phyloP scores from a whole-genome alignment of 2,329 filamentous ascomycete genomes.

The Clonostachys chloroleuca region DNA sequence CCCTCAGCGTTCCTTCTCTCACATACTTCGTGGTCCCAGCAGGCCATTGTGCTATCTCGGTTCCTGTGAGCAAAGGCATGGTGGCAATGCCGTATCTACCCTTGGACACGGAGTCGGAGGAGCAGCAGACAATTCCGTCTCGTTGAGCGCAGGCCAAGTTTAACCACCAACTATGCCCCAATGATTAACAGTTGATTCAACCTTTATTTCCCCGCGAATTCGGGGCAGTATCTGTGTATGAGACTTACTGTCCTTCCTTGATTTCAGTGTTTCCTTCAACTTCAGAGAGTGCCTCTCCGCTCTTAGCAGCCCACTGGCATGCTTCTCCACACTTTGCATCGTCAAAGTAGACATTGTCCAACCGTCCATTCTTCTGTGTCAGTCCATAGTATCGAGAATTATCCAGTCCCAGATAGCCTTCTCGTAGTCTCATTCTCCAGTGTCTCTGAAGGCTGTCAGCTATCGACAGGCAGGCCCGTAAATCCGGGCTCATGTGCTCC shows the following conservation, averaged over 20 bases:
- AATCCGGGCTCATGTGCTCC: conserved; percentile 16
- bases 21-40: conserved; percentile 33
- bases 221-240: neutral
- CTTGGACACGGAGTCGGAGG: conserved; percentile 37
- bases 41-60: conserved; percentile 33
- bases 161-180: conserved; percentile 48
- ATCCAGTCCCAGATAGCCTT: conserved; percentile 40
- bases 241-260: conserved; percentile 43
- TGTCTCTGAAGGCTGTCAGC: conserved; percentile 31
- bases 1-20: conserved; percentile 31
- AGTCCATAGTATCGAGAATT: conserved; percentile 31
- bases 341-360: conserved; percentile 35
- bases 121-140: conserved; percentile 46
- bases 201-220: neutral
- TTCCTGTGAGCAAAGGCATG: conserved; percentile 46
- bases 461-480: conserved; percentile 23
- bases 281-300: conserved; percentile 27
- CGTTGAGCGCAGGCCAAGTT: conserved; percentile 50
- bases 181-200: conserved; percentile 10
- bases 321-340: conserved; percentile 17
- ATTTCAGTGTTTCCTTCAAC: conserved; percentile 34
- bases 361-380: conserved; percentile 21
- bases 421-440: conserved; percentile 38
- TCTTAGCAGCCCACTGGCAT: conserved; percentile 29
- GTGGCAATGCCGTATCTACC: conserved; percentile 38